Conservation (phyloP, 179 eudicot species). For the Heliamphora pulchella region DNA sequence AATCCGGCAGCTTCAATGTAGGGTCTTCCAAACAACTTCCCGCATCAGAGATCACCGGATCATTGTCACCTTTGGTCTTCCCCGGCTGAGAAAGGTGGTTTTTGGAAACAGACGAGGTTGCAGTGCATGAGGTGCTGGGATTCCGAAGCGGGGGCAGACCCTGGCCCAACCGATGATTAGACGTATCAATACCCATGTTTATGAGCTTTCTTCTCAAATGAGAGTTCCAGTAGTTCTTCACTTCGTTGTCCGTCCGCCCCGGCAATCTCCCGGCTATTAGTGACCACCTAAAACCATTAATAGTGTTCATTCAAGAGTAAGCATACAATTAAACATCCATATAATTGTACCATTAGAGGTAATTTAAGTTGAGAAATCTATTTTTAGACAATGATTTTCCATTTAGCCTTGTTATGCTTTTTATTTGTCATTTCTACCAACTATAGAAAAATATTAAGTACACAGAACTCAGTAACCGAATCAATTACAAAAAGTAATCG, state of each 20-base stretch:
- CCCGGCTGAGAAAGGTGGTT: neutral
- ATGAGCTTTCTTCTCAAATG: slow-evolving; percentile 26
- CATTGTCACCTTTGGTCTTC: neutral
- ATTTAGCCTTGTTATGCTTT: too few species aligned
- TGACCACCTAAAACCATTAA: slow-evolving; percentile 23
- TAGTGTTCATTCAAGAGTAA: too few species aligned
- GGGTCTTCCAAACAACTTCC: slow-evolving; percentile 1
- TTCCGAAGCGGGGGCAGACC: neutral
- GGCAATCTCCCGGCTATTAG: slow-evolving; percentile 33
- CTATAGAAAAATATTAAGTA: too few species aligned
- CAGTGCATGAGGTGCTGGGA: neutral
- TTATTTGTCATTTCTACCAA: too few species aligned
- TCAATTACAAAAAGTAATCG: too few species aligned
- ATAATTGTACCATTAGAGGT: neutral
- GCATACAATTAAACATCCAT: too few species aligned
- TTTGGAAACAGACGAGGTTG: neutral
- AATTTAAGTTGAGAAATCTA: too few species aligned
- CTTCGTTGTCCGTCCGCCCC: slow-evolving; percentile 27
- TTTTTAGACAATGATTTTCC: too few species aligned
- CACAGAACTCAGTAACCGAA: too few species aligned
- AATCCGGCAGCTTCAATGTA: slow-evolving; percentile 13
- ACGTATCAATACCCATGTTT: slow-evolving; percentile 29
- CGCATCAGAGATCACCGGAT: neutral
- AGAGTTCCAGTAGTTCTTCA: slow-evolving; percentile 16
- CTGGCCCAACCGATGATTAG: slow-evolving; percentile 22